phyloP scores from a whole-genome alignment of 2,329 filamentous ascomycete species.

The Kalaharituber pfeilii region DNA sequence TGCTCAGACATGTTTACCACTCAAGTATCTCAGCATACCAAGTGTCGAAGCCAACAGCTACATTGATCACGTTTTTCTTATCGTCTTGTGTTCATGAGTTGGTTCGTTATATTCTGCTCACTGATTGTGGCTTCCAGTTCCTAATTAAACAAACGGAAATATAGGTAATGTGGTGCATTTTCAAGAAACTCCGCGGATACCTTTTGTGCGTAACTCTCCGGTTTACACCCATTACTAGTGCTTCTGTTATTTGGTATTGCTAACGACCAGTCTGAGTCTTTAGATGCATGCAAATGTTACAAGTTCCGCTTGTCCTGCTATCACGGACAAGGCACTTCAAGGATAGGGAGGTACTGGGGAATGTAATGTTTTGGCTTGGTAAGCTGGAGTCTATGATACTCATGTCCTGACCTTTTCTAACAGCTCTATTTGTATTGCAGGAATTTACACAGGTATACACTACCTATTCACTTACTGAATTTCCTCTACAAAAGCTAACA shows the following conservation, averaged over 20 bases:
- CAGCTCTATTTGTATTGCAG: background rate
- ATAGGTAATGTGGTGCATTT: conserved; percentile 58
- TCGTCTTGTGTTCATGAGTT: conserved; percentile 56
- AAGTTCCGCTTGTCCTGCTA: conserved; percentile 51
- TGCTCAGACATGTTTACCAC: conserved; percentile 64
- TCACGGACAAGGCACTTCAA: conserved; percentile 50
- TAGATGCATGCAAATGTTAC: conserved; percentile 45
- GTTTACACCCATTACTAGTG: background rate
- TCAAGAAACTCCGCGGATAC: conserved; percentile 60
- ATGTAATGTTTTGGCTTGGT: conserved; percentile 61
- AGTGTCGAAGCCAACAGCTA: conserved; percentile 51
- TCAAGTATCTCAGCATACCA: conserved; percentile 56
- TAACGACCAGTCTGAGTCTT: background rate
- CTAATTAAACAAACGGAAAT: too few species aligned
- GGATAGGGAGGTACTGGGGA: conserved; percentile 46
- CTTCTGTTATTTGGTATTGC: background rate
- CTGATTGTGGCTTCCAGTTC: too few species aligned
- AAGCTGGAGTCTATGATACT: conserved; percentile 44
- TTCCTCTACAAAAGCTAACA: conserved; percentile 1
- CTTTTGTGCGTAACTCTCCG: conserved; percentile 35
- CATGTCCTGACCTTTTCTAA: conserved; percentile 4
- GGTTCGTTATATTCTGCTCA: conserved; percentile 17
- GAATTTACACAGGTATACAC: background rate
- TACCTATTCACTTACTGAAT: background rate
- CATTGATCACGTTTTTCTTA: conserved; percentile 57